phyloP scores from a whole-genome alignment of 495 filamentous ascomycete species.

The Aspergillus carlsbadensis region DNA sequence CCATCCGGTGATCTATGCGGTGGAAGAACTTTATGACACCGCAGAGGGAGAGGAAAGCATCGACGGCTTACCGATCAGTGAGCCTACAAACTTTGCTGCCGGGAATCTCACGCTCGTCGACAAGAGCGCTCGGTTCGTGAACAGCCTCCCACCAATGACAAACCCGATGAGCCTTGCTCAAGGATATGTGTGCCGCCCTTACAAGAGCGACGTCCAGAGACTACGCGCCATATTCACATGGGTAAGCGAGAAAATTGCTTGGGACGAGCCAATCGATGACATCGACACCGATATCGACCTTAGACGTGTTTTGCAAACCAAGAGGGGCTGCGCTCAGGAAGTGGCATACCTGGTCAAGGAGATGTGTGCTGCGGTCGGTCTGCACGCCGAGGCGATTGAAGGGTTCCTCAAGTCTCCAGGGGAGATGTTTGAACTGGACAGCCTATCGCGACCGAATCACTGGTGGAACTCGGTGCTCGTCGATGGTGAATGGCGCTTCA shows the following conservation, averaged over 20 bases:
- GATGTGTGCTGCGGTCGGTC: slow-evolving; percentile 89
- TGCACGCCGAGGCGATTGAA: slow-evolving; percentile 78
- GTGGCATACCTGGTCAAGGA: slow-evolving; percentile 84
- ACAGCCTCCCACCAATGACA: slow-evolving; percentile 83
- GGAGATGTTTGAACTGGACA: slow-evolving; percentile 72
- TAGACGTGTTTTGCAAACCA: slow-evolving; percentile 76
- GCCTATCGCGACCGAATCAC: slow-evolving; percentile 79
- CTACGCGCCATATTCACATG: slow-evolving; percentile 94
- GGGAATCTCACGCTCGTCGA: slow-evolving; percentile 86
- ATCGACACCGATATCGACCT: slow-evolving; percentile 79
- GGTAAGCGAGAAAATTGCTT: slow-evolving; percentile 92
- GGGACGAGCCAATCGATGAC: slow-evolving; percentile 90
- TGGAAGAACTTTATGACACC: slow-evolving; percentile 81
- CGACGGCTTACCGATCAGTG: slow-evolving; percentile 77
- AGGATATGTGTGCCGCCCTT: slow-evolving; percentile 90
- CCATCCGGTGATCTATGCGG: slow-evolving; percentile 78
- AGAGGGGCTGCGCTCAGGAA: slow-evolving; percentile 85
- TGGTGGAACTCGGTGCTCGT: slow-evolving; percentile 98
- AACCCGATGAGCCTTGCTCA: slow-evolving; percentile 84
- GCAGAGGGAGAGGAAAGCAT: slow-evolving; percentile 89
- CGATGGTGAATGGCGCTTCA: slow-evolving; percentile 93
- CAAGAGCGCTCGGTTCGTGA: slow-evolving; percentile 91
- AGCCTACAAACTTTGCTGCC: slow-evolving; percentile 76
- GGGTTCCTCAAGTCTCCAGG: slow-evolving; percentile 92
- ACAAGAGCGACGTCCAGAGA: slow-evolving; percentile 90